These are phyloP conservation scores for Leccinellum albellum DNA, from an alignment of 768 basidiomycete species.

Conservation along the genomic window DNA sequence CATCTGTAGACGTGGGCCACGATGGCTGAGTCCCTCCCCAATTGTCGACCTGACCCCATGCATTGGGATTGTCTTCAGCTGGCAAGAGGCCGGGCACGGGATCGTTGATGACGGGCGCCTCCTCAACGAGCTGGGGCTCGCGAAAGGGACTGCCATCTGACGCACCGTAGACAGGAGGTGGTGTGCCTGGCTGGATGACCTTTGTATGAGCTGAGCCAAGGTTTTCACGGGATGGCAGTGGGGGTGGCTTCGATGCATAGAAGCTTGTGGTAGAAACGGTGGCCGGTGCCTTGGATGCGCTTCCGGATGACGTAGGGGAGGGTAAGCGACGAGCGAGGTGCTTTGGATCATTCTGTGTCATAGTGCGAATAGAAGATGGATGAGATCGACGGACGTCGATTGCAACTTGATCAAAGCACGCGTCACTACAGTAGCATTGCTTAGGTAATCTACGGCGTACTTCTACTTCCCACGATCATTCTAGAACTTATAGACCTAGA, in stretches of 20 bases:
- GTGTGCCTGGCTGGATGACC: conserved; percentile 27
- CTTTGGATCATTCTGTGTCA: conserved; percentile 47
- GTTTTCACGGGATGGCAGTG: conserved; percentile 33
- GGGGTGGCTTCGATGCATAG: conserved; percentile 33
- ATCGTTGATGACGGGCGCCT: conserved; percentile 35
- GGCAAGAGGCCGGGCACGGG: conserved; percentile 39
- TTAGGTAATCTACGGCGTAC: conserved; percentile 29
- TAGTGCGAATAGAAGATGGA: conserved; percentile 18
- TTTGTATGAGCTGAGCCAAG: conserved; percentile 37
- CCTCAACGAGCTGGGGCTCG: conserved; percentile 54
- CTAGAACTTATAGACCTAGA: conserved; percentile 42
- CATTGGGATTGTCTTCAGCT: conserved; percentile 24
- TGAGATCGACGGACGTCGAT: conserved; percentile 4
- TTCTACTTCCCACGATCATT: conserved; percentile 3
- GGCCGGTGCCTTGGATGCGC: conserved; percentile 28
- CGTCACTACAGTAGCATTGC: conserved; percentile 17
- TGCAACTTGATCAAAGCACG: conserved; percentile 24
- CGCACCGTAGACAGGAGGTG: conserved; percentile 27
- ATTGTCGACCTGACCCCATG: conserved; percentile 15
- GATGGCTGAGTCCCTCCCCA: conserved; percentile 14
- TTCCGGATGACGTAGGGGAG: conserved; percentile 32
- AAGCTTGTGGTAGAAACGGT: conserved; percentile 28
- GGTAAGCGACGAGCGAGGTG: conserved; percentile 31
- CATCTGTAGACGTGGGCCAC: conserved; percentile 14
- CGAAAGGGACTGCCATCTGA: conserved; percentile 36